Conservation (phyloP, 2,329 filamentous ascomycete species). For the Pseudogymnoascus sp. region DNA sequence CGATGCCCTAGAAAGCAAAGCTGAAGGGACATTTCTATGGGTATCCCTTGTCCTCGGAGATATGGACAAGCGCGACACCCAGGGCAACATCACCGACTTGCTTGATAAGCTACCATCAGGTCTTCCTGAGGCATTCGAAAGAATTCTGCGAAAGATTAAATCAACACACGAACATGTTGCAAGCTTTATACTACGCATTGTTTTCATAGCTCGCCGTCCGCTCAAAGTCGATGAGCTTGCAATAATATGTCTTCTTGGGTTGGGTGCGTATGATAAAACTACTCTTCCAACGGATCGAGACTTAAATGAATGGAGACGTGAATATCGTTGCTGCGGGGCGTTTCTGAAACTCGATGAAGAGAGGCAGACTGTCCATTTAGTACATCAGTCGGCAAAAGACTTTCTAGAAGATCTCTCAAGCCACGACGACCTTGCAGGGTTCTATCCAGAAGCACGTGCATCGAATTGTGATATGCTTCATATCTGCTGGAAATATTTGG, state of each 20-base stretch:
- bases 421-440: background rate
- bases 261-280: background rate
- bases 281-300: background rate
- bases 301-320: background rate
- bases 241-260: background rate
- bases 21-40: constrained; percentile 33
- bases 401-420: constrained; percentile 18
- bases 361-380: constrained; percentile 19
- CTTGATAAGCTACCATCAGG: background rate
- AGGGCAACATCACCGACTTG: background rate
- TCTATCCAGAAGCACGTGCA: background rate
- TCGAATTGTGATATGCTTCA: background rate
- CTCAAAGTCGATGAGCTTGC: background rate
- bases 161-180: background rate
- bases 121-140: background rate
- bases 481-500: background rate
- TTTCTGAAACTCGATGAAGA: constrained; percentile 24
- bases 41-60: constrained; percentile 30
- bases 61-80: constrained; percentile 14
- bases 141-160: background rate
- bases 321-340: constrained; percentile 24
- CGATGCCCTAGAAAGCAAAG: constrained; percentile 7
- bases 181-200: background rate
- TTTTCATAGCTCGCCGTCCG: background rate
- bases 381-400: constrained; percentile 29